phyloP scores from a whole-genome alignment of 2,329 filamentous ascomycete species.

The Fusarium gaditjirri region DNA sequence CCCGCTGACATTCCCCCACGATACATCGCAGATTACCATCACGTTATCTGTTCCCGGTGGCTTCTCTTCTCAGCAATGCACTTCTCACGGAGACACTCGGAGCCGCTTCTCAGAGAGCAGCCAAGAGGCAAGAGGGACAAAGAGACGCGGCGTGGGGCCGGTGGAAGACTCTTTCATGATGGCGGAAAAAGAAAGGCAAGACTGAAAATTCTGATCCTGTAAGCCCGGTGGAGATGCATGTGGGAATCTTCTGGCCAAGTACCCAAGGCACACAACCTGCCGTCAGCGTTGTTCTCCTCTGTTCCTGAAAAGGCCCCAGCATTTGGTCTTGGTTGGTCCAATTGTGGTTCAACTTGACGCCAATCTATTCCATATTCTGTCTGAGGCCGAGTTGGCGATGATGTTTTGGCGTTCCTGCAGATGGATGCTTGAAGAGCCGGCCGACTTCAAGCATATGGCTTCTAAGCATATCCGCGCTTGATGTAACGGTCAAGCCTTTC shows the following conservation, averaged over 20 bases:
- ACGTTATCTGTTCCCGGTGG: constrained; percentile 1
- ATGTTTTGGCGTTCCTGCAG: neutral
- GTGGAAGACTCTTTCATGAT: constrained; percentile 15
- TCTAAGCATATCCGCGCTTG: neutral
- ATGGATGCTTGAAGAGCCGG: neutral
- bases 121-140: constrained; percentile 19
- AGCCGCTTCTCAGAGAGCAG: constrained; percentile 22
- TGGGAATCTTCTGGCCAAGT: constrained; percentile 15
- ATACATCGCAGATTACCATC: constrained; percentile 30
- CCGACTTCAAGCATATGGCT: constrained; percentile 17
- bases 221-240: constrained; percentile 36
- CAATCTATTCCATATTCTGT: neutral
- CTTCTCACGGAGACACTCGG: constrained; percentile 40
- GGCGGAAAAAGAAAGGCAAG: constrained; percentile 5
- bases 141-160: constrained; percentile 38
- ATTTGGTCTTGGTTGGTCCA: neutral
- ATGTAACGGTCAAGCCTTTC: constrained; percentile 23
- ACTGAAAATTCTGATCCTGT: constrained; percentile 30
- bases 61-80: neutral
- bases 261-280: constrained; percentile 10
- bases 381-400: neutral
- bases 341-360: neutral
- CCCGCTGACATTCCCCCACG: constrained; percentile 15
- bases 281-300: constrained; percentile 20
- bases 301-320: neutral